phyloP scores from a whole-genome alignment of 1,139 yeast genomes.

The Maudiozyma humilis region DNA sequence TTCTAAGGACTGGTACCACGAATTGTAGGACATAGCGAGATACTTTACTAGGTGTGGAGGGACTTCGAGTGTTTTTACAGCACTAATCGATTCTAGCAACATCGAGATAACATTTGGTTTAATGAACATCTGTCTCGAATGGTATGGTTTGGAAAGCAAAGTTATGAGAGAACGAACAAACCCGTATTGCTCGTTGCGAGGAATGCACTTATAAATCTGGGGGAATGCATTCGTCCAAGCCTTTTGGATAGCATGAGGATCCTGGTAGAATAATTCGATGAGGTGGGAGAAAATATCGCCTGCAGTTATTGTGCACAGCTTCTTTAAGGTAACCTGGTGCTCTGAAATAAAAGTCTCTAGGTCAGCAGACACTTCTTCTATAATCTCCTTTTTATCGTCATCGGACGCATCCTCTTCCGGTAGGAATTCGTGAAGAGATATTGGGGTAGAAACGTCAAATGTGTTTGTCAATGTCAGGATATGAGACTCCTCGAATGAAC shows the following conservation, averaged over 20 bases:
- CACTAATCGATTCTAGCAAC: conserved; percentile 69
- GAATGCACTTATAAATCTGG: conserved; percentile 61
- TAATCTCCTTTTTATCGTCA: background rate
- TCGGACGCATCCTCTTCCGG: conserved; percentile 11
- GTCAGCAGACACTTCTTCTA: background rate
- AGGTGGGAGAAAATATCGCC: conserved; percentile 61
- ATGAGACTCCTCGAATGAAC: conserved; percentile 54
- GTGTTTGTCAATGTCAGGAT: conserved; percentile 42
- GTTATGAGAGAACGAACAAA: conserved; percentile 73
- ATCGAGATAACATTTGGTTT: conserved; percentile 86
- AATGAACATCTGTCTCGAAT: conserved; percentile 75
- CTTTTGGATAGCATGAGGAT: conserved; percentile 69
- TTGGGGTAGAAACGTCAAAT: conserved; percentile 49
- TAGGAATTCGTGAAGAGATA: conserved; percentile 37
- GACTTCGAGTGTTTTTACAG: conserved; percentile 63
- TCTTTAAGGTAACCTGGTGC: conserved; percentile 46
- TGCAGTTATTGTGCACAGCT: conserved; percentile 43
- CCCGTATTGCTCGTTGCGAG: conserved; percentile 73
- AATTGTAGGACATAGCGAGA: conserved; percentile 75
- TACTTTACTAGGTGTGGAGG: conserved; percentile 94
- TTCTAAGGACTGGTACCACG: conserved; percentile 87
- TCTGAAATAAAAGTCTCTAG: conserved; percentile 38
- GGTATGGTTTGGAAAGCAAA: conserved; percentile 82
- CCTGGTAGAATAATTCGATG: conserved; percentile 73
- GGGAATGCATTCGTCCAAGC: conserved; percentile 87